Percentiles rank a stretch among this genome's conserved stretches.
Conservation (phyloP, 306 rosid species). For the Luffa aegyptiaca region DNA sequence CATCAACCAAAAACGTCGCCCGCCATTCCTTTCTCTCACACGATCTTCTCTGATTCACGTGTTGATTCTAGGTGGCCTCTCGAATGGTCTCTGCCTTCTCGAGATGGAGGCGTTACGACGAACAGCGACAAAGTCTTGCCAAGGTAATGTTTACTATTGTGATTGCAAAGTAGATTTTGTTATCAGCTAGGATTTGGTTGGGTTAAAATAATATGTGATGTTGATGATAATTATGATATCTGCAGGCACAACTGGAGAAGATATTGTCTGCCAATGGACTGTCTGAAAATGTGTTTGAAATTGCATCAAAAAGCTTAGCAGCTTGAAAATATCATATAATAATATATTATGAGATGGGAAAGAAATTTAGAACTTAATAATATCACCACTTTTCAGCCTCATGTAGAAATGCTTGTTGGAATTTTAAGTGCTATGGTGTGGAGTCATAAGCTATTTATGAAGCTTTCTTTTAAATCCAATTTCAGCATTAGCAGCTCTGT, state of each 20-base stretch:
- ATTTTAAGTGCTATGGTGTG: neutral
- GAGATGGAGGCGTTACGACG: conserved; percentile 89
- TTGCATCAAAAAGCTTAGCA: conserved; percentile 90
- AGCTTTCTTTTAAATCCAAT: neutral
- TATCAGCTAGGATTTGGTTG: neutral
- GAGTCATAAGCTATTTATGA: neutral
- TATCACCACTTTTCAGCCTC: neutral
- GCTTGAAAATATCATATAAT: conserved; percentile 19
- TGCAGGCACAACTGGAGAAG: conserved; percentile 94
- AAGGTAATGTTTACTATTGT: conserved; percentile 33
- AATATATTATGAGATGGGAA: neutral
- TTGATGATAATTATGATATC: neutral
- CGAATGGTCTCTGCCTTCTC: conserved; percentile 98
- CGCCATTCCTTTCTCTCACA: neutral
- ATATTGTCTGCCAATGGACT: conserved; percentile 76
- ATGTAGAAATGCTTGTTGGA: neutral
- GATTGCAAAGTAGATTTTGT: neutral
- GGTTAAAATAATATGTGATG: neutral
- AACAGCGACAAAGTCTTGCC: conserved; percentile 66
- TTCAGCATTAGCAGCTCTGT: neutral
- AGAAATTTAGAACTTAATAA: neutral
- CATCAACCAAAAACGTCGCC: too few species aligned
- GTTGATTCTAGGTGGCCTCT: conserved; percentile 64
- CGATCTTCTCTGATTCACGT: neutral
- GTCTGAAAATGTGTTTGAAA: conserved; percentile 90